Base-by-base conservation (phyloP, 2,329 filamentous ascomycete genomes). In the Trichoderma cornu-damae region DNA sequence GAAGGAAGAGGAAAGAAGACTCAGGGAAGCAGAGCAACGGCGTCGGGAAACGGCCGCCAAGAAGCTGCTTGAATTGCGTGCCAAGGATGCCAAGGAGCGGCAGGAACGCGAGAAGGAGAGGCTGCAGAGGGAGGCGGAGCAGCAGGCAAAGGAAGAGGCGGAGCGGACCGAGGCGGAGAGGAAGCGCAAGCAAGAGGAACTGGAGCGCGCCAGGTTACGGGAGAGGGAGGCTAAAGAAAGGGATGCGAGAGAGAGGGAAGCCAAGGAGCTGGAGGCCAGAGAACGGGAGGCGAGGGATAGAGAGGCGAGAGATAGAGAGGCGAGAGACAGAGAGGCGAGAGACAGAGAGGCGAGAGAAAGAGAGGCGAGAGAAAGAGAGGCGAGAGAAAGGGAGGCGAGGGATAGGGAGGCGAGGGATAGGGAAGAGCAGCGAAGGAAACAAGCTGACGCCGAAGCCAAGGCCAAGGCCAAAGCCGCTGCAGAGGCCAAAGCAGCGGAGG, bases 1-100 rank as follows among this genome's bases (percentile, higher is more conserved):
- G 58, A 79, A 79, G 56, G 85, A 87, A 62, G 84, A 86, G 62
- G 83, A 87, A 61, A 82, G 83, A 9, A 85, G 79, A 65, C 74
- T 74, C 2, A 79, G 77, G 61, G 82, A 85, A 61, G 83, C 81
- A 3, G 84, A 87, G 61, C 78, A 81, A 61, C 82, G 82, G 62
- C 76, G 79, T 61, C 79, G 77, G 38, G 81, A 84, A 32, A 81
- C 83, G n/a, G 72, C 78, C 3, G 74, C 79, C 34, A 78, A 73
- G 58, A 72, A 77, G 54, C 67, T 84, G 2, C 79, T 74, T 30
- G 81, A 85, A 62, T 69, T 81, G 9, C 77, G 80, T 35, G 82
- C 83, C 43, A 83, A 79, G 62, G 80, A 83, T 26, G 77, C 78
- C 12, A 75, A 72, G 40, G 77, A 78, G 65, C 72, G 75, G 34